Evolutionary conservation across 129 eudicot genomes (phyloP).

Genomic region (Arctium lappa): DNA sequence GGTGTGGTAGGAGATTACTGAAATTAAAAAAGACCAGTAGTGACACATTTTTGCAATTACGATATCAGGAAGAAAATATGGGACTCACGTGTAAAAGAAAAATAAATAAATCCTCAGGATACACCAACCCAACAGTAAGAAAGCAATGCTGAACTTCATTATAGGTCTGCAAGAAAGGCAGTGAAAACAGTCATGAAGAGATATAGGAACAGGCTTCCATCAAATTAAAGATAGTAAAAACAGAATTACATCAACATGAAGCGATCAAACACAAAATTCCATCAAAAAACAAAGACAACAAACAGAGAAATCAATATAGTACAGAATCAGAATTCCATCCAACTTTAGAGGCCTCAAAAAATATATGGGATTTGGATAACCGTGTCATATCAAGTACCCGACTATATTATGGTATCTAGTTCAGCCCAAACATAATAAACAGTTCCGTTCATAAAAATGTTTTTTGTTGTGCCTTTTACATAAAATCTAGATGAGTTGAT

Average conservation of each 20-base stretch:
- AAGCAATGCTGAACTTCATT: conserved; percentile 96
- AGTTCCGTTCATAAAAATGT: background rate
- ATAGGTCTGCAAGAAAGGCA: conserved; percentile 71
- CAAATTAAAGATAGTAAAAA: background rate
- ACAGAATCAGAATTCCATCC: background rate
- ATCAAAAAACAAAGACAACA: background rate
- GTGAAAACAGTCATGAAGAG: conserved; percentile 16
- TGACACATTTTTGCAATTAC: background rate
- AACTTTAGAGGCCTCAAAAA: background rate
- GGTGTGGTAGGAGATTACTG: background rate
- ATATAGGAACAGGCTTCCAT: background rate
- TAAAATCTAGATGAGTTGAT: background rate
- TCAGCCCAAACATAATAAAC: background rate
- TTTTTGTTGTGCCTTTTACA: background rate
- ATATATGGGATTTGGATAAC: background rate
- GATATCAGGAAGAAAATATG: conserved; percentile 2
- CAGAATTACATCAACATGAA: background rate
- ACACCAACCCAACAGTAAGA: conserved; percentile 78
- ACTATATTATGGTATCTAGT: background rate
- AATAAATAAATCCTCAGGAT: conserved; percentile 77
- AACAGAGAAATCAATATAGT: background rate
- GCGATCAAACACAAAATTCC: background rate
- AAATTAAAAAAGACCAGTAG: background rate
- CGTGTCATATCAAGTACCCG: background rate
- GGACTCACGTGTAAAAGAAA: conserved; percentile 86